These are phyloP conservation scores for Larix kaempferi DNA, from an alignment of 75 land plant species.

Conservation along the genomic window DNA sequence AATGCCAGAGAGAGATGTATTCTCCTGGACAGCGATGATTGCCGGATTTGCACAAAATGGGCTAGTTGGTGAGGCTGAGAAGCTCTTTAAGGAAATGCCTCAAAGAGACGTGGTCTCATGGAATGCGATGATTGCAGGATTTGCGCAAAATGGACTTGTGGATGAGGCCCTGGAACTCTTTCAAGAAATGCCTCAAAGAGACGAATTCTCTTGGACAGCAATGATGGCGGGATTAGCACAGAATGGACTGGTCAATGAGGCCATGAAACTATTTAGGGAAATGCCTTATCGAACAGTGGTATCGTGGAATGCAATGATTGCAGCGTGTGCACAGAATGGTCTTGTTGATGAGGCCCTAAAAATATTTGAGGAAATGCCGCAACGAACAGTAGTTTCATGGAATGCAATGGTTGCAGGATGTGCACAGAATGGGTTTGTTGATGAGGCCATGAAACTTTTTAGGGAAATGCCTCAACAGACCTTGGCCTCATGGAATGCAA, in stretches of 20 bases:
- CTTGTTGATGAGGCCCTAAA: too few relatives aligned
- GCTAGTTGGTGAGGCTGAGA: neutral
- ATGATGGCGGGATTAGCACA: slow-evolving; percentile 12
- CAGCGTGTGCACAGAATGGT: slow-evolving; percentile 8
- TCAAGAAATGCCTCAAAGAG: slow-evolving; percentile 20
- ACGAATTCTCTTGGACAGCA: slow-evolving; percentile 17
- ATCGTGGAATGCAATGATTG: slow-evolving; percentile 17
- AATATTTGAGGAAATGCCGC: too few relatives aligned
- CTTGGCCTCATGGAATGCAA: slow-evolving; percentile 50
- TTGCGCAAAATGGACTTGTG: slow-evolving; percentile 33
- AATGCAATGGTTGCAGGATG: slow-evolving; percentile 45
- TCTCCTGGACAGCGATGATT: slow-evolving; percentile 21
- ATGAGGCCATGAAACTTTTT: slow-evolving; percentile 39
- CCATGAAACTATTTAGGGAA: neutral
- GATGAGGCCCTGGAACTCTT: slow-evolving; percentile 24
- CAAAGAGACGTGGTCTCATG: slow-evolving; percentile 5
- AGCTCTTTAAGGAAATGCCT: slow-evolving; percentile 13
- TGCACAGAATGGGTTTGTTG: slow-evolving; percentile 34
- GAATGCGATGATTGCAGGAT: slow-evolving; percentile 56
- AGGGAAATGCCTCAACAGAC: slow-evolving; percentile 10
- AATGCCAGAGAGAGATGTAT: slow-evolving; percentile 13
- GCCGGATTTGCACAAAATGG: slow-evolving; percentile 3
- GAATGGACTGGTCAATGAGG: slow-evolving; percentile 1
- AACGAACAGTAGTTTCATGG: neutral
- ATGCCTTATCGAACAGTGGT: slow-evolving; percentile 5